Evolutionary conservation across 768 basidiomycete species (phyloP), one percentile per base, ranked within the genome.

Genomic region (Lactarius hengduanensis): DNA sequence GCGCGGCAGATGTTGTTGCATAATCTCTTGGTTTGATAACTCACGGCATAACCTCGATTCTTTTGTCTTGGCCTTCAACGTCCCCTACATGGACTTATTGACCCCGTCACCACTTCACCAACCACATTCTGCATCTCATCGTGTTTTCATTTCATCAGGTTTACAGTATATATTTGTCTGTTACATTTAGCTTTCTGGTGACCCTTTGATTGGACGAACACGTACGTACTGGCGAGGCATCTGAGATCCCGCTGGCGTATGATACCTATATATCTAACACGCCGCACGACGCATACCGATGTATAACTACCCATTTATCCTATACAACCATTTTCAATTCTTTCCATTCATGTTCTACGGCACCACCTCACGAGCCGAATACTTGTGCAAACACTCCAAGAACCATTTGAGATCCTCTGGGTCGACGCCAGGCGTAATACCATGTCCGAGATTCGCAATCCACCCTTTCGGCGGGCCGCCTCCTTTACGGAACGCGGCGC

Each of bases 361-460:
- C 40, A 36, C 53, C 7, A 57, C 32, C n/a, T 20, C 60, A 32
- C 57, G 60, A 55, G 78, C 73, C 2, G 92, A 94, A 73, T 93
- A 91, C 73, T 88, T 92, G 73, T 90, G 91, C 57, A 94, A 83
- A 73, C 94, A 96, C 76, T 96, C 84, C 68, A 96, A 85, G 81
- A 96, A 97, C 86, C 88, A 96, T 63, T 82, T 81, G 76, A 97
- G 80, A 76, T 97, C 93, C 63, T 98, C 95, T 26, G 96, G 94
- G 75, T 97, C 87, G 16, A 98, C 96, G 30, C 87, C 91, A 13
- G 97, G 97, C 4, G 95, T 97, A 71, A 99, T 96, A 6, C 97
- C 97, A 74, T 98, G 97, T 0, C 97, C 97, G 26, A 99, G 79
- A 78, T 98, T 98, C 10, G 92, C 91, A 73, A 98, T 98, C 94